Base-by-base conservation (phyloP, 441 rosid genomes). In the Adansonia gregorii region DNA sequence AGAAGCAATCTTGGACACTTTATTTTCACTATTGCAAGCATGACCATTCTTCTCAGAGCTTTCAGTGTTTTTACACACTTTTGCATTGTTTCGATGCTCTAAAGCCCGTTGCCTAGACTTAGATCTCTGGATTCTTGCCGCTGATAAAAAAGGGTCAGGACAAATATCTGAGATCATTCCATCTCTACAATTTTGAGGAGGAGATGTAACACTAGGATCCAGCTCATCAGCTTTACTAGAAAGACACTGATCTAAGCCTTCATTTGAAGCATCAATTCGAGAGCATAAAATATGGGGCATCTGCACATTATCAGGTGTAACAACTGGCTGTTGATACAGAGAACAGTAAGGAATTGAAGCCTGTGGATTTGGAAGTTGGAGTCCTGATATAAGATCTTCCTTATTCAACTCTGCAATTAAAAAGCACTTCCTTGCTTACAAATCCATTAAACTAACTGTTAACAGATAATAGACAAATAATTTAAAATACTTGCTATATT, bases 101-200 rank as follows among this genome's bases (percentile, higher is more conserved):
- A 94, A 67, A 85, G 88, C 95, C 88, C 72, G 83, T 83, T 97
- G 98, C 87, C 99, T 94, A 8, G 93, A 86, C 84, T 84, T 93
- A 24, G 98, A 97, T 81, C 97, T 97, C 80, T 90, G 94, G 83
- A 94, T 83, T 80, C 86, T 94, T 69, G 84, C 90, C 81, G 90
- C 78, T 51, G 98, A 88, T 68, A 78, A 83, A 76, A 79, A 78
- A 48, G 85, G 87, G 67, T 87, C 89, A 60, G 78, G 78, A 74
- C 71, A 56, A 79, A 77, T 70, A 69, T 79, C 90, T 31, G 84
- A 74, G 63, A 73, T 43, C 46, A 49, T 79, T 49, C 81, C 80
- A 67, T 83, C 84, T 75, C 58, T 79, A 82, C 83, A 85, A 84
- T 78, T 88, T 67, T 67, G 82, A 55, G 93, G 81, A 60, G 92